A percentile compares a stretch with the other conserved stretches of the same genome.
These are phyloP conservation scores for Phytophthora lateralis DNA, from an alignment of 352 stramenopile genomes.

Conservation along the genomic window DNA sequence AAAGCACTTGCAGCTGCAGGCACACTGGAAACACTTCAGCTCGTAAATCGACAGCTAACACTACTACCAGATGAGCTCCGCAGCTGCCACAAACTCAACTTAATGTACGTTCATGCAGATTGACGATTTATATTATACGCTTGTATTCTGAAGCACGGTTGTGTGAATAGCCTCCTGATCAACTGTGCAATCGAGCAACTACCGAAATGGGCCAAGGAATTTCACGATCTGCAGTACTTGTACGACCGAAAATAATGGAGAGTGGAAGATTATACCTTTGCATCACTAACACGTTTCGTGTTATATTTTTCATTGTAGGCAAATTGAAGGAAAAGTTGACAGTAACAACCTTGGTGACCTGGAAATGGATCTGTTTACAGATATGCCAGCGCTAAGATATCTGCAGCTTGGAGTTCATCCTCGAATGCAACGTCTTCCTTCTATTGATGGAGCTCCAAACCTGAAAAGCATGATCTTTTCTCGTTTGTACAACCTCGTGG, in stretches of 20 bases:
- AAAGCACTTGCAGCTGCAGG: constrained; percentile 23
- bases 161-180: constrained; percentile 24
- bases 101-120: constrained; percentile 31
- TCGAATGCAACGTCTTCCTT: constrained; percentile 23
- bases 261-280: not conserved
- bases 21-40: constrained; percentile 31
- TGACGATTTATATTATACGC: not conserved
- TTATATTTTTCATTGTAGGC: constrained; percentile 16
- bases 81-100: constrained; percentile 30
- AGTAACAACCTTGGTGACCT: constrained; percentile 28
- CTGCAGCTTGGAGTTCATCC: constrained; percentile 38
- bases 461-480: constrained; percentile 37
- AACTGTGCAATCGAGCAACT: constrained; percentile 31
- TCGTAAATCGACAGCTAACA: constrained; percentile 35
- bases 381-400: constrained; percentile 33
- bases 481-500: constrained; percentile 6
- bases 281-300: not conserved
- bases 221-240: constrained; percentile 45
- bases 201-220: constrained; percentile 29
- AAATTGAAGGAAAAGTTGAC: constrained; percentile 38
- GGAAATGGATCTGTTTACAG: constrained; percentile 26
- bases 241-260: constrained; percentile 7
- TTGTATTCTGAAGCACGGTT: not conserved
- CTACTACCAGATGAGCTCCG: constrained; percentile 32
- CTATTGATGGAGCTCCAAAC: constrained; percentile 25